Base-by-base conservation (phyloP, 2,329 filamentous ascomycete genomes). In the Fusarium sacchari region DNA sequence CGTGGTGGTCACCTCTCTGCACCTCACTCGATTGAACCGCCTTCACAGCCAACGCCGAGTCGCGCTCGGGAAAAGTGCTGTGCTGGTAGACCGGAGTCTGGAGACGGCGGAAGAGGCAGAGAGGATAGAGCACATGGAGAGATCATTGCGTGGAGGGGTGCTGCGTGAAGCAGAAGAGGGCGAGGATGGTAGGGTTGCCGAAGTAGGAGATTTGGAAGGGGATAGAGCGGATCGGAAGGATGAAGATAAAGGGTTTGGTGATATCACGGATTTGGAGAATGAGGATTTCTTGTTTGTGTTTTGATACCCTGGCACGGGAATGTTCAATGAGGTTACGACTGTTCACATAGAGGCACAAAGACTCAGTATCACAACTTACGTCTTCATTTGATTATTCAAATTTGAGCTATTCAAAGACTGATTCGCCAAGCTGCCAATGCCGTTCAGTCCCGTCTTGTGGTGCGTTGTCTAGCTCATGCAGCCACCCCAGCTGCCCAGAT, bases 261-360 rank as follows among this genome's bases (percentile, higher is more conserved):
- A 92, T 77, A 80, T 87, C 24, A 91, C 89, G 22, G 89, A 91
- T 77, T 79, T 88, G 74, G 82, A 88, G 80, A 91, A 91, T 69
- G 89, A 91, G 75, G 89, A 91, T 68, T 92, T 92, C 75, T 84
- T 91, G 12, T 92, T 89, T 79, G 84, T 91, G 6, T 89, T 80
- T 64, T 82, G 62, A 79, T 49, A 24, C 20, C 44, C 20, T 34
- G 26, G n/a, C 7, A 20, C 30, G 22, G 39, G 24, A 18, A 40
- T 28, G 20, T 36, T 26, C 56, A 18, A 36, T 24, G 47, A 36
- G 10, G 37, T 55, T n/a, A 47, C n/a, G 47, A 49, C 30, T 37
- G n/a, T 34, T 37, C 32, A 55, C 15, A 49, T 57, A 67, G 58
- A 63, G 26, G 13, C 7, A 32, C 24, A 26, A 30, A 40, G 60